Conservation (phyloP, 768 basidiomycete species). For the Crepidotus variabilis region DNA sequence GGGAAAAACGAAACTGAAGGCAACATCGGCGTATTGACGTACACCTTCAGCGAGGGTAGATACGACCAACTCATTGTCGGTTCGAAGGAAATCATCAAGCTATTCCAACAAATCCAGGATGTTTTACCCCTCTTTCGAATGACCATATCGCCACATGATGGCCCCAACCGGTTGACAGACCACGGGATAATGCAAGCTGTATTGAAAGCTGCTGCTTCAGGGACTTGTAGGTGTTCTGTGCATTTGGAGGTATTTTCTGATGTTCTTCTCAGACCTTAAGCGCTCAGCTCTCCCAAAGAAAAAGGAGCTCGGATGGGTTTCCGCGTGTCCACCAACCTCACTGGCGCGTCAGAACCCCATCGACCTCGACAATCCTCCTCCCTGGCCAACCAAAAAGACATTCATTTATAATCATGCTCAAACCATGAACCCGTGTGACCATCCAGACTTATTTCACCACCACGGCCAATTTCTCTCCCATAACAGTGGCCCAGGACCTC, state of each 20-base stretch:
- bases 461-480: constrained; percentile 54
- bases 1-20: constrained; percentile 28
- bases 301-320: constrained; percentile 32
- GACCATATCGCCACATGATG: constrained; percentile 42
- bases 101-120: constrained; percentile 36
- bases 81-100: constrained; percentile 25
- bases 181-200: constrained; percentile 25
- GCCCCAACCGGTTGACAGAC: constrained; percentile 35
- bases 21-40: constrained; percentile 26
- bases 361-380: constrained; percentile 25
- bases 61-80: constrained; percentile 32
- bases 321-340: constrained; percentile 36
- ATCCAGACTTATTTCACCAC: constrained; percentile 38
- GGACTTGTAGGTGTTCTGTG: not conserved
- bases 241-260: not conserved
- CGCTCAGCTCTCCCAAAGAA: constrained; percentile 26
- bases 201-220: not conserved
- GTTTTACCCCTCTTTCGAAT: constrained; percentile 42
- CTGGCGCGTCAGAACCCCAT: constrained; percentile 31
- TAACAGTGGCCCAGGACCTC: constrained; percentile 41
- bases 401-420: constrained; percentile 47
- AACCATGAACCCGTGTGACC: constrained; percentile 49
- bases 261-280: constrained; percentile 9
- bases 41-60: constrained; percentile 30
- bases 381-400: constrained; percentile 29